A percentile compares a stretch with the other conserved stretches of the same genome.
phyloP scores from a whole-genome alignment of 73 alveolate species.

The Paramecium octaurelia region DNA sequence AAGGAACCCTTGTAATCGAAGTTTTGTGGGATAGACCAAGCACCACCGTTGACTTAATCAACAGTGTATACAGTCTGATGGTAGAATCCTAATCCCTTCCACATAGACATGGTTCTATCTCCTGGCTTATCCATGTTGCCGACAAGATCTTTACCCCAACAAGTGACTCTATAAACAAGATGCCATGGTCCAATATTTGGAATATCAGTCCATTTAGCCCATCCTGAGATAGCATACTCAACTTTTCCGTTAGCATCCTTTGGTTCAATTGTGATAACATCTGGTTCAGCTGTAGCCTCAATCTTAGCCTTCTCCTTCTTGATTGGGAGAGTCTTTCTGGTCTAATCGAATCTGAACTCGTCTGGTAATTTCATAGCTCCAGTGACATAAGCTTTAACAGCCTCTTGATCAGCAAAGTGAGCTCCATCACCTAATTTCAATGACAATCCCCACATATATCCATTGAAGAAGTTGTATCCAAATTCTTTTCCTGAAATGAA shows the following conservation, averaged over 20 bases:
- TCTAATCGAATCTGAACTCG: background rate
- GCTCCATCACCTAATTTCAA: constrained; percentile 48
- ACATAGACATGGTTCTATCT: background rate
- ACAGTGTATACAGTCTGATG: background rate
- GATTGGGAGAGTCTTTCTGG: constrained; percentile 5
- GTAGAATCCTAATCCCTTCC: constrained; percentile 22
- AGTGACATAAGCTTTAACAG: background rate
- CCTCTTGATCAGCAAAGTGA: background rate
- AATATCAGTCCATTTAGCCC: constrained; percentile 30
- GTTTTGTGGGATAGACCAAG: background rate
- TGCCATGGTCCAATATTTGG: constrained; percentile 19
- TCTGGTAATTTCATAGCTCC: constrained; percentile 40
- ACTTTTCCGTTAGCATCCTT: background rate
- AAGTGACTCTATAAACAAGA: background rate
- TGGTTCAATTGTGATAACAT: background rate
- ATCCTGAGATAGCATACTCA: constrained; percentile 43
- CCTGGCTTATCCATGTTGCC: constrained; percentile 7
- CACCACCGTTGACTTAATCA: constrained; percentile 35
- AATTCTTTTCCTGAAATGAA: constrained; percentile 2
- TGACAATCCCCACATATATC: background rate
- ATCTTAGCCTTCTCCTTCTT: background rate
- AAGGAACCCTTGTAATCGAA: background rate
- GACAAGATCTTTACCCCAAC: background rate
- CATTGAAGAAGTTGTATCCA: background rate
- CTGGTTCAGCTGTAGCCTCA: background rate